A percentile compares a stretch with the other conserved stretches of the same genome.
Evolutionary conservation across 805 yeast species (phyloP).

Genomic region (Starmerella apis): DNA sequence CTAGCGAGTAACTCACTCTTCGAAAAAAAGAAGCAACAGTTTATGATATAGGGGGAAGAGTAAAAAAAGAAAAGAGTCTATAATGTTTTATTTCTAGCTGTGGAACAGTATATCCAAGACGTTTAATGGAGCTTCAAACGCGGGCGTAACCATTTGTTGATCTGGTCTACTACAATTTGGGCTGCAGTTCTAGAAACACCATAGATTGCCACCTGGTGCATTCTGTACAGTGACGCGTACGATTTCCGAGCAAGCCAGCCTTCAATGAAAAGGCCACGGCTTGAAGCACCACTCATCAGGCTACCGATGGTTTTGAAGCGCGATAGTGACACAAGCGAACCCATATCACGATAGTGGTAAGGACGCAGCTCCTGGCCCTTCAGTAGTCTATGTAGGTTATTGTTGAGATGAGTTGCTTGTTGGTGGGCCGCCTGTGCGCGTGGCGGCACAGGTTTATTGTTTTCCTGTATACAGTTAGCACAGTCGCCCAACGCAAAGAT

Average conservation of each 20-base stretch:
- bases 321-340: constrained; percentile 3
- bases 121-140: constrained; percentile 4
- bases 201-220: constrained; percentile 5
- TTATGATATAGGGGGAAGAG: too few relatives aligned
- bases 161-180: not conserved
- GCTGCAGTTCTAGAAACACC: not conserved
- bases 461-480: constrained; percentile 4
- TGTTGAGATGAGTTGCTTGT: not conserved
- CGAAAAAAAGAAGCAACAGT: too few relatives aligned
- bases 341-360: constrained; percentile 3
- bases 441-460: not conserved
- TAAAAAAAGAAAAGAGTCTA: too few relatives aligned
- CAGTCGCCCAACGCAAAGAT: constrained; percentile 5
- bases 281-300: constrained; percentile 4
- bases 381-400: not conserved
- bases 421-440: constrained; percentile 8
- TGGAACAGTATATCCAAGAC: too few relatives aligned
- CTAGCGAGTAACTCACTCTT: too few relatives aligned
- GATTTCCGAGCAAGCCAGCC: constrained; percentile 6
- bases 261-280: constrained; percentile 3
- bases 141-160: constrained; percentile 3
- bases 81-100: too few relatives aligned
- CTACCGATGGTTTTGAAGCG: constrained; percentile 1
- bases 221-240: constrained; percentile 1
- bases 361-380: constrained; percentile 1